phyloP scores from a whole-genome alignment of 202 grass and related monocot genomes.

The Bolboschoenoplectus hybrid region DNA sequence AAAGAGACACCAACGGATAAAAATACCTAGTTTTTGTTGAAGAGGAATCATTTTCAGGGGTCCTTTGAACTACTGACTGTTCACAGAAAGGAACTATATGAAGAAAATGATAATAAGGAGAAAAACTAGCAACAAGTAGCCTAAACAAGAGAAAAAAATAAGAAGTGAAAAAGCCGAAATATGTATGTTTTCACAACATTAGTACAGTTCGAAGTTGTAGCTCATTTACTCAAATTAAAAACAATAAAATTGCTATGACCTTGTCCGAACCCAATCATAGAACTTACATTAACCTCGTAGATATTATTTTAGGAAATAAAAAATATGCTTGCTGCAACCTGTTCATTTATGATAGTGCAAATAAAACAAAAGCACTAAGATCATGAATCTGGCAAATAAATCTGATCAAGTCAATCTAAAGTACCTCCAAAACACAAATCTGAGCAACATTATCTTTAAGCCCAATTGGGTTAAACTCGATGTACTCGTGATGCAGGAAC shows the following conservation, averaged over 20 bases:
- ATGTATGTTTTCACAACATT: constrained; percentile 6
- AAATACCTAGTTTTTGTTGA: constrained; percentile 60
- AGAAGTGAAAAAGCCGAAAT: background rate
- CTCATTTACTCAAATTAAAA: constrained; percentile 3
- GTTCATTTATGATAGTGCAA: constrained; percentile 38
- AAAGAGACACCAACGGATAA: constrained; percentile 32
- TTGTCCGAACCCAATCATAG: background rate
- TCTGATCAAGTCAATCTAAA: constrained; percentile 24
- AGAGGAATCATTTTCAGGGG: constrained; percentile 52
- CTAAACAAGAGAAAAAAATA: background rate
- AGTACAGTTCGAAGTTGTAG: background rate
- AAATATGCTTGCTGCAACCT: constrained; percentile 13
- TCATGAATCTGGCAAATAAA: constrained; percentile 14
- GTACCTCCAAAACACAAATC: constrained; percentile 91
- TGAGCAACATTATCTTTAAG: constrained; percentile 97
- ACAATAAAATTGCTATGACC: background rate
- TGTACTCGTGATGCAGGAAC: constrained; percentile 69
- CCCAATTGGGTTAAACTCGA: constrained; percentile 82
- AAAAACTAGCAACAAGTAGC: background rate
- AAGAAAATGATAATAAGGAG: background rate
- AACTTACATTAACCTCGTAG: background rate
- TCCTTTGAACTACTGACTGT: constrained; percentile 53
- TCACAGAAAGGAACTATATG: constrained; percentile 38
- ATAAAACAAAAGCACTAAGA: background rate
- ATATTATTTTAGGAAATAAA: background rate